Conservation (phyloP, 768 basidiomycete species). For the Hortiboletus campestris region DNA sequence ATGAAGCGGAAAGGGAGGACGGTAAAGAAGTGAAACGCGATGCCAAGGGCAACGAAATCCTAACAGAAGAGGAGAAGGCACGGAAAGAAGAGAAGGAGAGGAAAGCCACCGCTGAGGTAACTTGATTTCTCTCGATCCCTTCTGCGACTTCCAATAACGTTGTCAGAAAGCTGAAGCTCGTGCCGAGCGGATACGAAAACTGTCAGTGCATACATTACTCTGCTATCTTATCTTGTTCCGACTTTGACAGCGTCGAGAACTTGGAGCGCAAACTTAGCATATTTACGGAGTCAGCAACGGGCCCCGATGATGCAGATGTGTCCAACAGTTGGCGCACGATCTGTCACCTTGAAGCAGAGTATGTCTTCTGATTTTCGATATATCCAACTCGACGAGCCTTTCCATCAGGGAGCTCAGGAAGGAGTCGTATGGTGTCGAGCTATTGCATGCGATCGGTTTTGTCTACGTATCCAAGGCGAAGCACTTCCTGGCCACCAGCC, state of each 20-base stretch:
- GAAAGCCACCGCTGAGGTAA: slow-evolving; percentile 67
- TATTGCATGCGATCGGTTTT: slow-evolving; percentile 83
- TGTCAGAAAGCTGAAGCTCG: slow-evolving; percentile 76
- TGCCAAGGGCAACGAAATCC: slow-evolving; percentile 51
- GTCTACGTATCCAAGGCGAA: slow-evolving; percentile 82
- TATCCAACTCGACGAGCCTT: slow-evolving; percentile 3
- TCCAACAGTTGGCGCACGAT: slow-evolving; percentile 72
- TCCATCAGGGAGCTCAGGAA: slow-evolving; percentile 66
- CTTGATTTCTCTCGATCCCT: not conserved
- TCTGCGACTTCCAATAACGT: slow-evolving; percentile 8
- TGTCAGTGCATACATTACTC: slow-evolving; percentile 32
- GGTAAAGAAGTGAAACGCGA: slow-evolving; percentile 45
- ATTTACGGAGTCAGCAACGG: slow-evolving; percentile 79
- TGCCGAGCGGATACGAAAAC: slow-evolving; percentile 69
- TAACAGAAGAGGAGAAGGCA: slow-evolving; percentile 70
- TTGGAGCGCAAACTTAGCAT: slow-evolving; percentile 81
- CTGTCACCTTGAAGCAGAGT: slow-evolving; percentile 81
- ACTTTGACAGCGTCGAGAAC: slow-evolving; percentile 50
- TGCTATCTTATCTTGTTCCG: not conserved
- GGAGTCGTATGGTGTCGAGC: slow-evolving; percentile 85
- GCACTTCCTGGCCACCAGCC: slow-evolving; percentile 72
- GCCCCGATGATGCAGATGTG: slow-evolving; percentile 68
- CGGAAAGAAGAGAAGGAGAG: slow-evolving; percentile 71
- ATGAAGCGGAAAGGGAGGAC: slow-evolving; percentile 57
- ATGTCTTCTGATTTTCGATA: slow-evolving; percentile 29